Evolutionary conservation across 192 early-diverging fungal genomes (phyloP).

Genomic region (Lobosporangium transversale): DNA sequence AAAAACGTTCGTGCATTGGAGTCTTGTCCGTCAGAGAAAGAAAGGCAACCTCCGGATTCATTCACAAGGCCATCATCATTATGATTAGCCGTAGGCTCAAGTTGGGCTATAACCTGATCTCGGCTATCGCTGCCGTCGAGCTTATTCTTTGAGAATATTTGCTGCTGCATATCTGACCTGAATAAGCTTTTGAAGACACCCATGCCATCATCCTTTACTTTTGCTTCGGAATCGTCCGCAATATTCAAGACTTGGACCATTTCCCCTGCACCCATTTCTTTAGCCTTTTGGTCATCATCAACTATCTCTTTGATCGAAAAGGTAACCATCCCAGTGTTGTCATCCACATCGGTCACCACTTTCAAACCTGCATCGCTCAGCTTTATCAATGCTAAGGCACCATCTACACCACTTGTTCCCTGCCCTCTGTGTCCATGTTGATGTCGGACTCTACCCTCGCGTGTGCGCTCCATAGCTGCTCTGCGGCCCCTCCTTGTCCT

Average conservation of each 20-base stretch:
- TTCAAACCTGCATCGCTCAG: conserved; percentile 15
- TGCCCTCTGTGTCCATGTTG: conserved; percentile 13
- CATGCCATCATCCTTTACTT: neutral
- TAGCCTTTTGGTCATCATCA: neutral
- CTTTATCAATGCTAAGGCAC: conserved; percentile 4
- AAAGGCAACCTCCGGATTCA: conserved; percentile 8
- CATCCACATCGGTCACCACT: neutral
- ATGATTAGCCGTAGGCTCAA: neutral
- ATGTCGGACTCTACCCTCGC: conserved; percentile 10
- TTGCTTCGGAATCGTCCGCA: neutral
- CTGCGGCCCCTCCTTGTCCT: conserved; percentile 3
- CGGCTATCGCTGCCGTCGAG: neutral
- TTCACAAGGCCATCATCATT: neutral
- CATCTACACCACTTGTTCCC: neutral
- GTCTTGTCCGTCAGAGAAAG: conserved; percentile 30
- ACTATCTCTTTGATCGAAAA: conserved; percentile 11
- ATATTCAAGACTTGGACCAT: neutral
- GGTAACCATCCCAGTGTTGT: conserved; percentile 26
- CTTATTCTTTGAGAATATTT: no score
- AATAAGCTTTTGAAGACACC: neutral
- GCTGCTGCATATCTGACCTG: neutral
- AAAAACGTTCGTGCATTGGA: conserved; percentile 37
- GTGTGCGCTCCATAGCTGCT: neutral
- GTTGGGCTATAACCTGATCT: neutral
- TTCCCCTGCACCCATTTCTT: neutral